phyloP scores from a whole-genome alignment of 306 rosid species.

The Erythrophleum fordii region DNA sequence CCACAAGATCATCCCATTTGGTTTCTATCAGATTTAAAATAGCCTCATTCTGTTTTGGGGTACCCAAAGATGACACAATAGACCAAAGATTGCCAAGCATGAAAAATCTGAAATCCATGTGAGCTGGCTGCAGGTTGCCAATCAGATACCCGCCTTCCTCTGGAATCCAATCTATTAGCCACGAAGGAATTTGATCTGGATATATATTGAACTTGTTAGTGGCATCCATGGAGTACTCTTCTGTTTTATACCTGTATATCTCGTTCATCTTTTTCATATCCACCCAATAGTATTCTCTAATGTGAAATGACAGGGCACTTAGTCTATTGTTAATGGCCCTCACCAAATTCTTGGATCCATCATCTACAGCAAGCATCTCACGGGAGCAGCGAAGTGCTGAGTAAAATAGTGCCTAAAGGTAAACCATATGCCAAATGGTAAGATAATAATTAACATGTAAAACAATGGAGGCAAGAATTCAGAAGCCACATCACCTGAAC shows the following conservation, averaged over 20 bases:
- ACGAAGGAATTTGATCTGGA: conserved; percentile 93
- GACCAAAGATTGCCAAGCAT: conserved; percentile 97
- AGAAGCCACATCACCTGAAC: background rate
- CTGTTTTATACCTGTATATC: conserved; percentile 95
- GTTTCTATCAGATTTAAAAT: conserved; percentile 77
- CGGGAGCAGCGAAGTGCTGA: conserved; percentile 90
- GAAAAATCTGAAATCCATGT: conserved; percentile 98
- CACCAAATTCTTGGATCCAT: conserved; percentile 67
- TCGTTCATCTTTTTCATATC: conserved; percentile 88
- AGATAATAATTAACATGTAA: background rate
- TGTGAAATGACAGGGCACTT: conserved; percentile 87
- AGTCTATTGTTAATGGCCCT: conserved; percentile 87
- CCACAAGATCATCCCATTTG: conserved; percentile 91
- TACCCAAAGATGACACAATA: conserved; percentile 83
- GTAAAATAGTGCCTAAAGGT: conserved; percentile 78
- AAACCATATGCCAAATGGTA: conserved; percentile 31
- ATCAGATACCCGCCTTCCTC: conserved; percentile 88
- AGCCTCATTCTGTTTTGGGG: conserved; percentile 82
- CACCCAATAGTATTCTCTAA: conserved; percentile 95
- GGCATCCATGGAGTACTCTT: conserved; percentile 90
- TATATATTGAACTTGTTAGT: conserved; percentile 94
- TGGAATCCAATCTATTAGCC: conserved; percentile 98
- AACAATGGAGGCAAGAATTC: background rate
- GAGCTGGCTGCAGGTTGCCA: conserved; percentile 97
- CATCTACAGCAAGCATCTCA: conserved; percentile 71